A percentile compares a stretch with the other conserved stretches of the same genome.
Conservation (phyloP, 768 basidiomycete genomes). For the Hortiboletus campestris region DNA sequence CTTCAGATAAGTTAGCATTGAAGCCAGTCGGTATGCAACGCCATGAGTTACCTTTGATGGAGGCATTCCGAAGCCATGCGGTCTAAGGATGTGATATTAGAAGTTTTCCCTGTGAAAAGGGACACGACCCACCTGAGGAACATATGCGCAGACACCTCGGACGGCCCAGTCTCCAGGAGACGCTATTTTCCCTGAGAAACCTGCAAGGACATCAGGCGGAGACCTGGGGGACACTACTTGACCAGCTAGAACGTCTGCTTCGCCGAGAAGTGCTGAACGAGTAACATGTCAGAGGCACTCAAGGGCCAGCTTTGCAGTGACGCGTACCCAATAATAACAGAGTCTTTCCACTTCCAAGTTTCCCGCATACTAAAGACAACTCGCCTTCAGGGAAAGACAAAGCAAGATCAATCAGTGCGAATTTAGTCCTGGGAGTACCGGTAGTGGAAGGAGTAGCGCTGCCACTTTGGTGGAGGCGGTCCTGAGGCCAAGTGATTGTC, state of each 20-base stretch:
- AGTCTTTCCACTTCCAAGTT: constrained; percentile 88
- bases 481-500: constrained; percentile 89
- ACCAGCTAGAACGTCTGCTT: constrained; percentile 57
- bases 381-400: constrained; percentile 77
- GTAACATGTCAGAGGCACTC: constrained; percentile 8
- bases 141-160: constrained; percentile 78
- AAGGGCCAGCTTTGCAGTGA: neutral
- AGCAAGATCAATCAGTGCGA: constrained; percentile 75
- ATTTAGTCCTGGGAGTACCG: constrained; percentile 75
- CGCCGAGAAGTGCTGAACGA: constrained; percentile 66
- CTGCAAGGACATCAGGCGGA: constrained; percentile 73
- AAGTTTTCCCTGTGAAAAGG: constrained; percentile 1
- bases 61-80: constrained; percentile 74
- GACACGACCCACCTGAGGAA: constrained; percentile 58
- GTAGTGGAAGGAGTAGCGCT: constrained; percentile 52
- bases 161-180: constrained; percentile 72
- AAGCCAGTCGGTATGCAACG: constrained; percentile 35
- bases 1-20: constrained; percentile 28
- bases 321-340: constrained; percentile 64
- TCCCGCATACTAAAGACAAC: constrained; percentile 83
- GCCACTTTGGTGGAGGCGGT: constrained; percentile 48
- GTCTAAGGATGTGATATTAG: constrained; percentile 30
- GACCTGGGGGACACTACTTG: constrained; percentile 83
- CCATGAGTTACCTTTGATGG: constrained; percentile 31
- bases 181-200: constrained; percentile 43